Percentiles rank a stretch among this genome's conserved stretches.
Conservation (phyloP, 495 filamentous ascomycete species). For the Hypoxylon trugodes region DNA sequence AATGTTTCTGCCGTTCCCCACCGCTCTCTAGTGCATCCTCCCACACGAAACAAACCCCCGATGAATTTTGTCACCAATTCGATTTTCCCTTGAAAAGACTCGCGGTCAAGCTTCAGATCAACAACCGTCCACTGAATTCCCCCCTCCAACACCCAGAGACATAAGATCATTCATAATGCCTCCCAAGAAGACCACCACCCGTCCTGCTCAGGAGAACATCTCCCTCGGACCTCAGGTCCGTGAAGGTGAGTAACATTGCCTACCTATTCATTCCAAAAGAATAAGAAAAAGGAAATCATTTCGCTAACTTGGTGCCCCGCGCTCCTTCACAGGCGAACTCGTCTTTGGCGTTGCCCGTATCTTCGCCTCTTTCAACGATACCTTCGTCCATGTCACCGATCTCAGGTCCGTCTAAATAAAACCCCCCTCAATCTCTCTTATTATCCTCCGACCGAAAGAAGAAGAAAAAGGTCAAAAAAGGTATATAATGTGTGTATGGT, state of each 20-base stretch:
- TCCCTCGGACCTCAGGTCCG: conserved; percentile 93
- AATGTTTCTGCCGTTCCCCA: conserved; percentile 37
- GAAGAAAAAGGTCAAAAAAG: neutral
- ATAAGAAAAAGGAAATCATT: neutral
- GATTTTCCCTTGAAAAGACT: conserved; percentile 14
- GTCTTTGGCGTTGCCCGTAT: conserved; percentile 99
- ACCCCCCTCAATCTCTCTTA: too few species aligned
- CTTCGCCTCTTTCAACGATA: conserved; percentile 90
- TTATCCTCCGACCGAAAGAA: too few species aligned
- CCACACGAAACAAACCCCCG: conserved; percentile 25
- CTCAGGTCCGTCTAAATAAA: conserved; percentile 75
- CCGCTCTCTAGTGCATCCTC: conserved; percentile 21
- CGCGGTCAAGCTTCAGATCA: conserved; percentile 32
- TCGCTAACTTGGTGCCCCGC: conserved; percentile 29
- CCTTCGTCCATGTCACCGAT: conserved; percentile 99
- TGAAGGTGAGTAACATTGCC: conserved; percentile 70
- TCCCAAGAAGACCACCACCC: conserved; percentile 82
- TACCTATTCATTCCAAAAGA: neutral
- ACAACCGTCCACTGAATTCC: conserved; percentile 30
- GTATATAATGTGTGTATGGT: conserved; percentile 31
- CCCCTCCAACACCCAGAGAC: conserved; percentile 19
- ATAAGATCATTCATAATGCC: conserved; percentile 66
- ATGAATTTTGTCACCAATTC: conserved; percentile 19
- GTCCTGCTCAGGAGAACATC: conserved; percentile 91
- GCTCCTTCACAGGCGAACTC: conserved; percentile 75